Base-by-base conservation (phyloP, 2,329 filamentous ascomycete species). In the Ophiosphaerella herpotricha region DNA sequence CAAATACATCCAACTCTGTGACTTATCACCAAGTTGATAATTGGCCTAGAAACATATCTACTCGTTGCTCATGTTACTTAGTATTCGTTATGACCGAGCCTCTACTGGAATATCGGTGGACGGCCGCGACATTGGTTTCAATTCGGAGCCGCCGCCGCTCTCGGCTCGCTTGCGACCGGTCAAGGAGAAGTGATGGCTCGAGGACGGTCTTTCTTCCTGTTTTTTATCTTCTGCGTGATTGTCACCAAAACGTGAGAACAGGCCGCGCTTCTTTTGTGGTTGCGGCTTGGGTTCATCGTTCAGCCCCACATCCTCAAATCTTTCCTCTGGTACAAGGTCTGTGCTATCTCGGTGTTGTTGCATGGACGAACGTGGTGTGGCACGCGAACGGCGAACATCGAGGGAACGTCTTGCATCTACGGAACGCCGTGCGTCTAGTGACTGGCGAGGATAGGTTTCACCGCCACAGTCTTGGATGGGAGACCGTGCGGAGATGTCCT, bases 401-500 rank as follows among this genome's bases (percentile, higher is more conserved):
- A 75, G 69, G 9, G 73, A 73, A 24, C 85, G 82, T 39, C 86
- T 82, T 6, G 90, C 90, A 71, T 97, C 91, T 57, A 96, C 83
- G 47, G 89, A 94, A 60, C 90, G 87, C 48, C 92, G 87, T 14
- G 85, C 82, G 53, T 73, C 69, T 43, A 72, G 63, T 11, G 69
- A 73, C 40, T 67, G 64, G 34, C 85, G 82, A 14, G 85, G 82
- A n/a, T 71, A 71, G 75, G 81, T 63, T 76, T 78, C 71, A 76
- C 77, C 68, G 46, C 80, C 74, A 44, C 60, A 61, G 45, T 89
- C 84, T 54, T 80, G 72, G 47, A 97, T 77, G 7, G 91, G 93
- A 34, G 91, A 94, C 56, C 87, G 86, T 34, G 92, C 93, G 42
- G 88, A 92, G 53, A 97, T 95, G 70, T 97, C 92, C 92, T 96